Conservation (phyloP, 2,329 filamentous ascomycete genomes). For the Colletotrichum shisoi region DNA sequence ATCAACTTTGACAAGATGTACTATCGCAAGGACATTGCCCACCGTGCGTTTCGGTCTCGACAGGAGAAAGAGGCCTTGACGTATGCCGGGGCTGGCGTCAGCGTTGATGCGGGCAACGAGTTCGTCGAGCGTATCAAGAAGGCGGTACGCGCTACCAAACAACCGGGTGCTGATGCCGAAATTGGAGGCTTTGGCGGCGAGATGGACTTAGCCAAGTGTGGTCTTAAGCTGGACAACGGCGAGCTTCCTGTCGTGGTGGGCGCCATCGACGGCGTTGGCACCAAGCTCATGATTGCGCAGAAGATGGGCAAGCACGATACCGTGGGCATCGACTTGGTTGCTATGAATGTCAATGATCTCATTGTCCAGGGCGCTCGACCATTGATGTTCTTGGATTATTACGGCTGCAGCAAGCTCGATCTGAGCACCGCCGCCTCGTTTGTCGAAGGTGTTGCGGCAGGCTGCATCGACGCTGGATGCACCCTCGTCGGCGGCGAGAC, state of each 20-base stretch:
- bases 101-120: slow-evolving; percentile 91
- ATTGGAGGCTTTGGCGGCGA: slow-evolving; percentile 96
- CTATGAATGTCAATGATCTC: slow-evolving; percentile 99
- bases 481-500: slow-evolving; percentile 97
- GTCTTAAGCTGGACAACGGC: slow-evolving; percentile 59
- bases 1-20: slow-evolving; percentile 85
- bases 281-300: slow-evolving; percentile 96
- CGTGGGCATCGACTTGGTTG: slow-evolving; percentile 94
- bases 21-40: slow-evolving; percentile 85
- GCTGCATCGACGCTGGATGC: slow-evolving; percentile 84
- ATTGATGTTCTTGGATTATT: slow-evolving; percentile 97
- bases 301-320: slow-evolving; percentile 89
- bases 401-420: slow-evolving; percentile 88
- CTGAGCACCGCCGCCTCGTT: slow-evolving; percentile 82
- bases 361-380: slow-evolving; percentile 95
- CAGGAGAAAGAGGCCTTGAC: slow-evolving; percentile 69
- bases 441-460: slow-evolving; percentile 86
- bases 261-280: slow-evolving; percentile 95
- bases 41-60: slow-evolving; percentile 68
- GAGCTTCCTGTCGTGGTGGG: slow-evolving; percentile 78
- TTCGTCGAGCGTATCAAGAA: slow-evolving; percentile 92
- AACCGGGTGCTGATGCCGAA: slow-evolving; percentile 87
- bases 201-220: slow-evolving; percentile 76
- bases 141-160: slow-evolving; percentile 82
- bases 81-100: slow-evolving; percentile 92